These are phyloP conservation scores for Priceomyces melissophilus DNA, from an alignment of 805 yeast genomes.

Conservation along the genomic window DNA sequence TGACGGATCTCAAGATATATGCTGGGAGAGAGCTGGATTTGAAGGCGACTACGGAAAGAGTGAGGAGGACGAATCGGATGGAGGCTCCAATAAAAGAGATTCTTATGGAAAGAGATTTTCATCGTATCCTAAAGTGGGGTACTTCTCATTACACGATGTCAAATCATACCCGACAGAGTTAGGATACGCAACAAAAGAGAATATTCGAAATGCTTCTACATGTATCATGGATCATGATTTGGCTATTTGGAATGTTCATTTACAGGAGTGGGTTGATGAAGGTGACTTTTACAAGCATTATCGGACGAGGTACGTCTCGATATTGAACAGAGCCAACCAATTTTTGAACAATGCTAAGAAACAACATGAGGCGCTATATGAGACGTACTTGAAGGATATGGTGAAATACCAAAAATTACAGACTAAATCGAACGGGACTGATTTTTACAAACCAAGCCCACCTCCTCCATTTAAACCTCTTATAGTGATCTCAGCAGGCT, in stretches of 20 bases:
- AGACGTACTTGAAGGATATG: slow-evolving; percentile 21
- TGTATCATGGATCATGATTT: slow-evolving; percentile 76
- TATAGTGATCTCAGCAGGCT: slow-evolving; percentile 80
- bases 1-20: slow-evolving; percentile 83
- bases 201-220: slow-evolving; percentile 71
- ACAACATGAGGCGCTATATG: slow-evolving; percentile 37
- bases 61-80: slow-evolving; percentile 39
- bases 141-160: slow-evolving; percentile 80
- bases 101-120: slow-evolving; percentile 47
- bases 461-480: slow-evolving; percentile 44
- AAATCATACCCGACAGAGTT: slow-evolving; percentile 82
- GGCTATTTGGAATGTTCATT: slow-evolving; percentile 81
- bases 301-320: slow-evolving; percentile 53
- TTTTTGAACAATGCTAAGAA: slow-evolving; percentile 50
- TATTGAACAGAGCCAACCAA: slow-evolving; percentile 65
- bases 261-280: slow-evolving; percentile 59
- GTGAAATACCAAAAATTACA: slow-evolving; percentile 30
- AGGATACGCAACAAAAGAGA: slow-evolving; percentile 70
- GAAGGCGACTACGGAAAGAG: slow-evolving; percentile 45
- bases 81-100: slow-evolving; percentile 35
- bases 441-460: slow-evolving; percentile 27
- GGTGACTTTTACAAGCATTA: slow-evolving; percentile 66
- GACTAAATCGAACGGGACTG: slow-evolving; percentile 28
- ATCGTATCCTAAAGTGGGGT: slow-evolving; percentile 63
- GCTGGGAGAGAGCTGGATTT: slow-evolving; percentile 75